A percentile compares a stretch with the other conserved stretches of the same genome.
Conservation (phyloP, 371 early-diverging fungal genomes). For the Rhizopus sp. region DNA sequence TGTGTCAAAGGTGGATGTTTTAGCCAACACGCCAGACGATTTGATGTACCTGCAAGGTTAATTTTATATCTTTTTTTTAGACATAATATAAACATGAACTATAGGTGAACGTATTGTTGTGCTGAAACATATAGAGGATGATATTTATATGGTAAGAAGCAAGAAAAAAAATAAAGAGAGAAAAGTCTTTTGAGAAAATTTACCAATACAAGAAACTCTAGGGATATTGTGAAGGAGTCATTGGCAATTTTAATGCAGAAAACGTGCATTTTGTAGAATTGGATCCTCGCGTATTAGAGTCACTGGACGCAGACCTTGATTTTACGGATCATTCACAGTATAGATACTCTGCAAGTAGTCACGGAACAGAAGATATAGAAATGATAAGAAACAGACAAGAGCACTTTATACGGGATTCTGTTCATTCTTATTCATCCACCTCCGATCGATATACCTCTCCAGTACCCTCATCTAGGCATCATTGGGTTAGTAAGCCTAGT, state of each 20-base stretch:
- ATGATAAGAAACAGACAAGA: neutral
- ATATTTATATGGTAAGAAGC: constrained; percentile 41
- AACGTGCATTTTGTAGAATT: constrained; percentile 61
- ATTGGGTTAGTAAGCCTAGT: constrained; percentile 29
- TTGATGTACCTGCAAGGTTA: constrained; percentile 62
- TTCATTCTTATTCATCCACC: constrained; percentile 28
- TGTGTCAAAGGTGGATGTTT: constrained; percentile 53
- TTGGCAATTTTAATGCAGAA: constrained; percentile 58
- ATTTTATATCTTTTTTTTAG: neutral
- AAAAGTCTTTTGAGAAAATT: neutral
- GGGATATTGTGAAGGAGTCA: constrained; percentile 62
- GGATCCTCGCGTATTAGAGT: constrained; percentile 52
- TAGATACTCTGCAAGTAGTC: constrained; percentile 26
- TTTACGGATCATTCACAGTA: constrained; percentile 23
- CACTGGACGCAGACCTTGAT: constrained; percentile 45
- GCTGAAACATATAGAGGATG: constrained; percentile 45
- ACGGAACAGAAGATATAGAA: constrained; percentile 18
- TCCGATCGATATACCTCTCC: constrained; percentile 30
- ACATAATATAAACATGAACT: neutral
- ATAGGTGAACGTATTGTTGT: constrained; percentile 50
- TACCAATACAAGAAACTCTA: constrained; percentile 9
- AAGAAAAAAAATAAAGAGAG: neutral
- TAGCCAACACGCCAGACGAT: constrained; percentile 52
- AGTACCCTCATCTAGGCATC: constrained; percentile 10
- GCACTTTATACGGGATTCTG: constrained; percentile 8